These are phyloP conservation scores for Phoma sp. DNA, from an alignment of 2,329 filamentous ascomycete species.

Conservation along the genomic window DNA sequence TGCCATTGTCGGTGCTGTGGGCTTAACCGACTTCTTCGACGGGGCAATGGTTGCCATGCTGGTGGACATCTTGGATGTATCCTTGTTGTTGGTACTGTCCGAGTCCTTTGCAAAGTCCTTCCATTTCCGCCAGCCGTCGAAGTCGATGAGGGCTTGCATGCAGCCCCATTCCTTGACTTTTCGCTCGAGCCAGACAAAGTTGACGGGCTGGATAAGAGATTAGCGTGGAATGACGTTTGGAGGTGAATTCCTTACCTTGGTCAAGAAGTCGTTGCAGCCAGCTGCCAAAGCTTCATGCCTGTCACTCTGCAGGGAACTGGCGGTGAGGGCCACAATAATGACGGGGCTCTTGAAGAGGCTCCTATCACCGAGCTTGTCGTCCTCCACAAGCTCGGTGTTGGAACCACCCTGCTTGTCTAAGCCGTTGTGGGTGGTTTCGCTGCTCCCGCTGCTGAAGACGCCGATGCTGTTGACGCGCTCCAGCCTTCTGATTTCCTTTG, in stretches of 20 bases:
- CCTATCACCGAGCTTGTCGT: slow-evolving; percentile 72
- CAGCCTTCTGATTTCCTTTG: slow-evolving; percentile 88
- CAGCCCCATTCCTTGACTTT: slow-evolving; percentile 99
- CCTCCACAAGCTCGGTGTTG: slow-evolving; percentile 55
- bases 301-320: slow-evolving; percentile 92
- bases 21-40: slow-evolving; percentile 24
- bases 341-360: slow-evolving; percentile 90
- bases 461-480: slow-evolving; percentile 92
- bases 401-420: slow-evolving; percentile 48
- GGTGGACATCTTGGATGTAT: slow-evolving; percentile 43
- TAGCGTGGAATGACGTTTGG: slow-evolving; percentile 15
- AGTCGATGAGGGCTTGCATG: slow-evolving; percentile 99
- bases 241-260: slow-evolving; percentile 71
- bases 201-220: slow-evolving; percentile 73
- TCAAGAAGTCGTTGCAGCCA: slow-evolving; percentile 97
- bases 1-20: slow-evolving; percentile 24
- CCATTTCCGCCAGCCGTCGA: slow-evolving; percentile 97
- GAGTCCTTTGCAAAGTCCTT: slow-evolving; percentile 70
- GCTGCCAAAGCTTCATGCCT: slow-evolving; percentile 92
- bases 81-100: slow-evolving; percentile 45
- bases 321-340: slow-evolving; percentile 96
- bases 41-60: slow-evolving; percentile 42
- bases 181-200: slow-evolving; percentile 94
- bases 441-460: slow-evolving; percentile 71
- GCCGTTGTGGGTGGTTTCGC: slow-evolving; percentile 46